Percentiles rank a stretch among this genome's conserved stretches.
phyloP scores from a whole-genome alignment of 2,329 filamentous ascomycete genomes.

The Hysterium pulicare region DNA sequence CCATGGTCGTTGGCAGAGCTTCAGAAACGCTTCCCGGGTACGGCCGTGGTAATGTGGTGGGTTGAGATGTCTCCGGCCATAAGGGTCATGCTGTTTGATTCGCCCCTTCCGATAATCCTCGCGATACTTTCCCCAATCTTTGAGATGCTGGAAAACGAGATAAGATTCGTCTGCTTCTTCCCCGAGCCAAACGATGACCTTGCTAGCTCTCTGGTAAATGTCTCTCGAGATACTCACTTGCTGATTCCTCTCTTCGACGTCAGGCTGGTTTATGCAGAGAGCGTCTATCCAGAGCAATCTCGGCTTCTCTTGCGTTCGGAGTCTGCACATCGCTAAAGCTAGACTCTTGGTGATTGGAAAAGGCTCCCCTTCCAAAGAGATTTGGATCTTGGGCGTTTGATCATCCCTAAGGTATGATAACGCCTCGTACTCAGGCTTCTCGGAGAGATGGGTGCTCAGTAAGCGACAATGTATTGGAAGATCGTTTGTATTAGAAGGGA shows the following conservation, averaged over 20 bases:
- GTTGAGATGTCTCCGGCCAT: not conserved
- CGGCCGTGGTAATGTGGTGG: not conserved
- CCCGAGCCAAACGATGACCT: conserved; percentile 13
- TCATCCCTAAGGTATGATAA: conserved; percentile 8
- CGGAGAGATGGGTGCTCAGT: not conserved
- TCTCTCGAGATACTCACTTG: conserved; percentile 12
- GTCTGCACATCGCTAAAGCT: conserved; percentile 4
- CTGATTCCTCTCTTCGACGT: conserved; percentile 6
- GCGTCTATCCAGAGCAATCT: conserved; percentile 11
- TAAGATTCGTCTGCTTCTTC: conserved; percentile 7
- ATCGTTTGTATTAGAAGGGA: not conserved
- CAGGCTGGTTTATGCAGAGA: conserved; percentile 12
- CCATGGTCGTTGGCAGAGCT: conserved; percentile 1
- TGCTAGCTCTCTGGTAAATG: conserved; percentile 8
- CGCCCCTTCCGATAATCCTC: not conserved
- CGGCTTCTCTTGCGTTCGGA: conserved; percentile 1
- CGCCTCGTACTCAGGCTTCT: conserved; percentile 3
- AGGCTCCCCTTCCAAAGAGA: conserved; percentile 1
- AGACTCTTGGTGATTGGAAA: conserved; percentile 5
- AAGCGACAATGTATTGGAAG: not conserved
- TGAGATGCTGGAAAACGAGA: not conserved
- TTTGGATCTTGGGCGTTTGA: conserved; percentile 2
- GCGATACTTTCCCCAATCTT: not conserved
- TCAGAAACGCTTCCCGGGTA: not conserved
- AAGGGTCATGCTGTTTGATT: not conserved